These are phyloP conservation scores for Termitomyces sp. DNA, from an alignment of 1,284 basidiomycete species.

Conservation along the genomic window DNA sequence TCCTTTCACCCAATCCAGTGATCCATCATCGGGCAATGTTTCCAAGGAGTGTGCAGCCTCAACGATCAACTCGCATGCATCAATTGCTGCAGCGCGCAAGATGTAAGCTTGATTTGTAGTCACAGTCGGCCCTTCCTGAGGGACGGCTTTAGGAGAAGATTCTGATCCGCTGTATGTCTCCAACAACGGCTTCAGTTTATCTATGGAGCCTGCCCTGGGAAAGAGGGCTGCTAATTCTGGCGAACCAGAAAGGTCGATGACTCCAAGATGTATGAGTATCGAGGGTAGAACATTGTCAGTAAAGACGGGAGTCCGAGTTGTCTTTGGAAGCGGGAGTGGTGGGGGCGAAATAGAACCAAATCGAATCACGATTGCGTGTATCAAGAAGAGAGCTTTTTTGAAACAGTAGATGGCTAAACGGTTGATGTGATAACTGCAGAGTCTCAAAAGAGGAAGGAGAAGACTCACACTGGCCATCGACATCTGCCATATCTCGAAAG, in stretches of 20 bases:
- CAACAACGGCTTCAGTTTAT: constrained; percentile 39
- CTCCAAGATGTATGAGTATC: constrained; percentile 70
- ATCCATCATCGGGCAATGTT: constrained; percentile 19
- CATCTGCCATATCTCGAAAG: constrained; percentile 67
- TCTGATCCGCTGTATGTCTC: constrained; percentile 14
- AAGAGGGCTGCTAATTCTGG: constrained; percentile 41
- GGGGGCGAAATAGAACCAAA: constrained; percentile 49
- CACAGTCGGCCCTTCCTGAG: constrained; percentile 61
- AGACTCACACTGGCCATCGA: constrained; percentile 58
- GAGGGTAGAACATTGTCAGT: constrained; percentile 87
- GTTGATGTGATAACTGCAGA: background rate
- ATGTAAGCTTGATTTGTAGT: constrained; percentile 61
- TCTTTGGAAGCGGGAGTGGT: constrained; percentile 60
- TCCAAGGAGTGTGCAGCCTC: constrained; percentile 41
- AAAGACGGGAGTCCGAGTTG: constrained; percentile 66
- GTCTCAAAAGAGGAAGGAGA: background rate
- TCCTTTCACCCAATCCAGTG: constrained; percentile 46
- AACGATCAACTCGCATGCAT: constrained; percentile 69
- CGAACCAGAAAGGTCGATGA: constrained; percentile 60
- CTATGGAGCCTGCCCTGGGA: constrained; percentile 36
- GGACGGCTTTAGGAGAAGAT: constrained; percentile 24
- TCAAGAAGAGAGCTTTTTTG: constrained; percentile 84
- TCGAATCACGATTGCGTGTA: constrained; percentile 63
- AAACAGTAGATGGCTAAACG: constrained; percentile 73
- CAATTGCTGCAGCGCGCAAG: constrained; percentile 76